Conservation (phyloP, 2,329 filamentous ascomycete genomes). For the Mycocentrospora acerina region DNA sequence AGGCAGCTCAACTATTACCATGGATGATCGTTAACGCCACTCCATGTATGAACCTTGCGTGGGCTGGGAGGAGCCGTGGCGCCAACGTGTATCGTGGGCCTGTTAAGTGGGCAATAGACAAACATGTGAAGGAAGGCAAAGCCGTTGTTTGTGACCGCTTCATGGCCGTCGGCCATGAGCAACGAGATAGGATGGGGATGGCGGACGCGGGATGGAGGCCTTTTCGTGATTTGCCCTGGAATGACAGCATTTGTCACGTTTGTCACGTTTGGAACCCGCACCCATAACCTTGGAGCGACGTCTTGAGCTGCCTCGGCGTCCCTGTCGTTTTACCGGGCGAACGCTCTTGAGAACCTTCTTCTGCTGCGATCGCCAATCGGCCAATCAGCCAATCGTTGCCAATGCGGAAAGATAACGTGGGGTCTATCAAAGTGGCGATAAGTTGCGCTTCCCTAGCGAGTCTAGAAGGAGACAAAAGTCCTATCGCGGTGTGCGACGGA, state of each 20-base stretch:
- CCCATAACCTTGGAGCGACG: not conserved
- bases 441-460: conserved; percentile 9
- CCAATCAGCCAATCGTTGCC: conserved; percentile 26
- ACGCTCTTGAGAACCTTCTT: conserved; percentile 8
- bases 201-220: conserved; percentile 4
- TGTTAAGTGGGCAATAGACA: conserved; percentile 8
- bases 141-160: conserved; percentile 16
- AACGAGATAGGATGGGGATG: not conserved
- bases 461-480: conserved; percentile 1
- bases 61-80: not conserved
- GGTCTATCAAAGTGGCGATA: conserved; percentile 26
- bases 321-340: conserved; percentile 10
- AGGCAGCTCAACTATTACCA: conserved; percentile 3
- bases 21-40: conserved; percentile 3
- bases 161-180: conserved; percentile 23
- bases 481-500: not conserved
- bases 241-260: conserved; percentile 11
- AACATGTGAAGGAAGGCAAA: conserved; percentile 5
- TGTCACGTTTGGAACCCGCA: not conserved
- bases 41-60: conserved; percentile 2
- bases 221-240: conserved; percentile 10
- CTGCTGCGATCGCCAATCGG: conserved; percentile 3
- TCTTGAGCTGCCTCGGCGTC: no score
- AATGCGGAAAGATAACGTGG: conserved; percentile 16
- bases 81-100: conserved; percentile 5